phyloP scores from a whole-genome alignment of 2,329 filamentous ascomycete genomes.

The Trichoderma sp. region DNA sequence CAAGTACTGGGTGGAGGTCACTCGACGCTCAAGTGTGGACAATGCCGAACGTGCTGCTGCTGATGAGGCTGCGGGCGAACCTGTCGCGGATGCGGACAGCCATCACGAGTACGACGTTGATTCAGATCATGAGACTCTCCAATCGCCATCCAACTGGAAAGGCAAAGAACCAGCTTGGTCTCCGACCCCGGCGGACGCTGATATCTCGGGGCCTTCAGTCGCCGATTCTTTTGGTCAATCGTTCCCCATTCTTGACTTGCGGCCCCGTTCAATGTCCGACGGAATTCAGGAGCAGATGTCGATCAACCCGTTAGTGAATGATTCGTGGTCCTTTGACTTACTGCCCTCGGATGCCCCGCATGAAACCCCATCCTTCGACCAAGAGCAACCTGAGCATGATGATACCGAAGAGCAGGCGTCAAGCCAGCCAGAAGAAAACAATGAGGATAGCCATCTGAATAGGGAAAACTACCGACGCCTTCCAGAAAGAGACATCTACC shows the following conservation, averaged over 20 bases:
- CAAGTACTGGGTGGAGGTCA: conserved; percentile 60
- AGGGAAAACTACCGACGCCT: conserved; percentile 6
- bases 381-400: not conserved
- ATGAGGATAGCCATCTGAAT: not conserved
- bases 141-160: conserved; percentile 29
- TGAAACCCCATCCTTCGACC: not conserved
- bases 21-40: conserved; percentile 43
- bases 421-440: not conserved
- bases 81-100: not conserved
- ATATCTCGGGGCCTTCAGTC: conserved; percentile 25
- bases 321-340: conserved; percentile 61
- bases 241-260: conserved; percentile 33
- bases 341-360: conserved; percentile 37
- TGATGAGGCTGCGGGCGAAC: not conserved
- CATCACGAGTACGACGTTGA: not conserved
- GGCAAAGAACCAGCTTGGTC: conserved; percentile 35
- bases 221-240: conserved; percentile 24
- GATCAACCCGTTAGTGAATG: conserved; percentile 59
- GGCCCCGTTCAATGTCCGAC: conserved; percentile 60
- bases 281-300: conserved; percentile 50
- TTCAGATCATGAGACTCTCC: conserved; percentile 10
- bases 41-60: conserved; percentile 14
- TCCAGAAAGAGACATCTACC: not conserved
- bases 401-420: not conserved
- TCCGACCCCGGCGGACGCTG: conserved; percentile 25